Base-by-base conservation (phyloP, 139 green algal species). In the Auxenochlorella pyrenoidosa region DNA sequence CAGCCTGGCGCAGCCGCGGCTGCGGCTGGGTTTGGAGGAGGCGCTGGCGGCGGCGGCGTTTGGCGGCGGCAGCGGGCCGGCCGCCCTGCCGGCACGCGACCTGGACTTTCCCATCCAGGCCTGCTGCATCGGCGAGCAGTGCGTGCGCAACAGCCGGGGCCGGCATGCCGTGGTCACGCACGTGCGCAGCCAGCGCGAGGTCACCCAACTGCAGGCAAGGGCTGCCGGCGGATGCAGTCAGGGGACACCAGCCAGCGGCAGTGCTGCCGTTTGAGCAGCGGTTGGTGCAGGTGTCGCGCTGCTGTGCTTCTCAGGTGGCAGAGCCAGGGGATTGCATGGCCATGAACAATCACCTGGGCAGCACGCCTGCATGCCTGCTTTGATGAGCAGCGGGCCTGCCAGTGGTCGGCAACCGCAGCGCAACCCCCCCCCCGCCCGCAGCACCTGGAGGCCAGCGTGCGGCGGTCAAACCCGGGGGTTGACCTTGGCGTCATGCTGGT, bases 401-500 rank as follows among this genome's bases (percentile, higher is more conserved):
- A 26, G n/a, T n/a, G 0, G 70, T 28, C 10, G 3, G 70, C 70
- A 21, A 28, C 32, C 15, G 16, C 34, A 44, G 3, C 19, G 6
- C 70, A 10, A 54, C 47, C 8, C 47, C 47, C 68, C 28, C 72
- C 40, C 30, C 24, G 21, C 34, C 4, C n/a, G 75, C 76, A 85
- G 85, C 76, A 85, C 68, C 76, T 89, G 44, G 85, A 54, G 63
- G n/a, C 51, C 63, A 76, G 73, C 58, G 43, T 89, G 76, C 60
- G 76, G 43, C 43, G 60, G 19, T 47, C 32, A n/a, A 89, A 85
- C 76, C 85, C 85, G 5, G 76, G 85, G 0, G 40, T 89, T 0
- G 47, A 78, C 54, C 63, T 89, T 76, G 76, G 43, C 1, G 76
- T 89, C 41, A 85, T 89, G 85, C 24, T 89, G 63, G 76, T 87